Evolutionary conservation across 2,329 filamentous ascomycete species (phyloP), one percentile per base, ranked within the genome.

Genomic region (Aspergillus transmontanensis): DNA sequence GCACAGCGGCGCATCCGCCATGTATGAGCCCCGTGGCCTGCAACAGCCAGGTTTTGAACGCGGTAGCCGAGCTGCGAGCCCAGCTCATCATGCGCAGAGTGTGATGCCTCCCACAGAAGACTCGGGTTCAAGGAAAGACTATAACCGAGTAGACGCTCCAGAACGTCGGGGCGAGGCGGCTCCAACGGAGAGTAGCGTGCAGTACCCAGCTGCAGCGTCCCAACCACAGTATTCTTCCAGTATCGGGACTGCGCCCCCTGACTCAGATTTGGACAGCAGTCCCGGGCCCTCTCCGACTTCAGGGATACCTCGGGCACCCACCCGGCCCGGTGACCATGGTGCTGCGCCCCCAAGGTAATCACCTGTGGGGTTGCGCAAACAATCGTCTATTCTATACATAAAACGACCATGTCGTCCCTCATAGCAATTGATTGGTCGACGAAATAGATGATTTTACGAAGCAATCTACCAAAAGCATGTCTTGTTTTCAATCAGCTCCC

Each of bases 261-360:
- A 64, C 26, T 60, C 64, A 19, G 62, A 65, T 45, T 12, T 57
- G 30, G 66, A 66, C 23, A 63, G 62, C 23, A 65, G 61, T 12
- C 59, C 62, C 9, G 41, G 60, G 12, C 59, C 32, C 9, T 64
- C 62, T 23, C 62, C 62, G 1, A 51, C 36, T 12, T 62, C 54
- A 12, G 36, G 58, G 30, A 54, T 50, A n/a, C 58, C 50, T 23
- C 23, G 46, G 36, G 36, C 41, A 23, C 45, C 63, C 30, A 59
- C 55, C 2, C 51, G 50, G 14, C 43, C 30, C 6, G n/a, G 57
- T 19, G 41, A 28, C 16, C 30, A 45, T 28, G 51, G n/a, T 58
- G 12, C 55, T 54, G 46, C 61, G 45, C 16, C 57, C 30, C 51
- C 51, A 11, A 16, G 16, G 26, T n/a, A 60, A 55, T 41, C 9